Evolutionary conservation across 2,329 filamentous ascomycete genomes (phyloP), one percentile per base, ranked within the genome.

Genomic region (Pseudocercospora pini-densiflorae): DNA sequence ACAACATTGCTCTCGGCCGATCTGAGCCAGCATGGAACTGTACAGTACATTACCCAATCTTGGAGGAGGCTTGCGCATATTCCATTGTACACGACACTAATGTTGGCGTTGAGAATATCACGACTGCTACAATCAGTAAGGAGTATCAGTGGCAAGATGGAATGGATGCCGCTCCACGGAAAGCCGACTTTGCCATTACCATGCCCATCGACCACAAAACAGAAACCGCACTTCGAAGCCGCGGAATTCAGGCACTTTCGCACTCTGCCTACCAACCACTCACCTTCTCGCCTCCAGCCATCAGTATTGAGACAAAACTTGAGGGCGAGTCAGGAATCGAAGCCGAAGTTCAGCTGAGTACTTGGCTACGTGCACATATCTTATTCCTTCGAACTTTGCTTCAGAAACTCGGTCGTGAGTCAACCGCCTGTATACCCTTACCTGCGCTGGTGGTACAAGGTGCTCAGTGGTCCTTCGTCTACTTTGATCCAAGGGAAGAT

Each of bases 21-120:
- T 61, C 45, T 7, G 59, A 61, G 59, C 19, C 40, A 21, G 43
- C 43, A 51, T 61, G 43, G 59, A 61, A 61, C 59, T 61, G 43
- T 29, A 16, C 47, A 49, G 43, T 61, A 19, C 43, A 61, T 33
- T 61, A 49, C 43, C 59, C 43, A n/a, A 36, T 61, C n/a, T 43
- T 61, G 21, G 40, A 61, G 45, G 29, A 45, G 43, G 59, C 43
- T 29, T 27, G 43, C 43, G 29, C 47, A 24, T 51, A 16, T 43
- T 61, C 43, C 40, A n/a, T 9, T 36, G 29, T 31, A 31, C 27
- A 51, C 43, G 49, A 51, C 29, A 21, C 40, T 27, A 29, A 36
- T 49, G 47, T 61, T 45, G 21, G 43, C 31, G 27, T n/a, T 21
- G 19, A 61, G 19, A 61, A 61, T 21, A 51, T 61, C n/a, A 61